Evolutionary conservation across 805 yeast genomes (phyloP).

Genomic region (Cyberlindnera mrakii): DNA sequence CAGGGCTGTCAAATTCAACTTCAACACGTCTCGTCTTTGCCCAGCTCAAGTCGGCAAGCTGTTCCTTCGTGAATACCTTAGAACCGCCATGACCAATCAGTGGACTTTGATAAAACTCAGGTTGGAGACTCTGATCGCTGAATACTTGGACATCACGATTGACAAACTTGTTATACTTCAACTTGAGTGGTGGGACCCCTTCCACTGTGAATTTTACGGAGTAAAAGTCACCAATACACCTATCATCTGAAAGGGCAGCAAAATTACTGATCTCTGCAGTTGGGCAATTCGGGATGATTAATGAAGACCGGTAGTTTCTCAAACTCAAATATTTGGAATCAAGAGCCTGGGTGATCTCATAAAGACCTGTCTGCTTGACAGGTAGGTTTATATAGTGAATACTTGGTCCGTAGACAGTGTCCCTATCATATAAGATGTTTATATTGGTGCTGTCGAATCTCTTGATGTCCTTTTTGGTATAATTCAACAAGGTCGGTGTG

Average conservation of each 20-base stretch:
- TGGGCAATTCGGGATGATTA: conserved; percentile 76
- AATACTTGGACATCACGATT: conserved; percentile 29
- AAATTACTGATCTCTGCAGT: conserved; percentile 46
- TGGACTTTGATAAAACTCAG: conserved; percentile 48
- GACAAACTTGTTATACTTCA: conserved; percentile 46
- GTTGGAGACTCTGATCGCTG: conserved; percentile 41
- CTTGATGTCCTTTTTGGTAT: conserved; percentile 50
- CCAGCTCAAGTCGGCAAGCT: conserved; percentile 36
- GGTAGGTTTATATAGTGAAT: conserved; percentile 63
- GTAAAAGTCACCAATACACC: conserved; percentile 60
- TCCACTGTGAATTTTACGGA: conserved; percentile 45
- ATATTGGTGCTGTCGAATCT: conserved; percentile 24
- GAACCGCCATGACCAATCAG: conserved; percentile 29
- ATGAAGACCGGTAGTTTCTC: conserved; percentile 52
- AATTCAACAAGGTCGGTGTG: conserved; percentile 41
- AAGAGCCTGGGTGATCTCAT: conserved; percentile 57
- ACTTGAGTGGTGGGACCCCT: conserved; percentile 76
- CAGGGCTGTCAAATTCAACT: conserved; percentile 36
- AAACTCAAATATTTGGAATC: conserved; percentile 62
- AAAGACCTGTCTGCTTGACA: conserved; percentile 66
- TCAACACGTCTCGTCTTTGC: conserved; percentile 36
- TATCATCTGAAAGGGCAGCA: conserved; percentile 29
- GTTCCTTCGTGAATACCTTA: conserved; percentile 24
- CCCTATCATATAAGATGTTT: conserved; percentile 20
- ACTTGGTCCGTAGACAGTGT: conserved; percentile 21